phyloP scores from a whole-genome alignment of 371 early-diverging fungal genomes.

The Mucor lusitanicus region DNA sequence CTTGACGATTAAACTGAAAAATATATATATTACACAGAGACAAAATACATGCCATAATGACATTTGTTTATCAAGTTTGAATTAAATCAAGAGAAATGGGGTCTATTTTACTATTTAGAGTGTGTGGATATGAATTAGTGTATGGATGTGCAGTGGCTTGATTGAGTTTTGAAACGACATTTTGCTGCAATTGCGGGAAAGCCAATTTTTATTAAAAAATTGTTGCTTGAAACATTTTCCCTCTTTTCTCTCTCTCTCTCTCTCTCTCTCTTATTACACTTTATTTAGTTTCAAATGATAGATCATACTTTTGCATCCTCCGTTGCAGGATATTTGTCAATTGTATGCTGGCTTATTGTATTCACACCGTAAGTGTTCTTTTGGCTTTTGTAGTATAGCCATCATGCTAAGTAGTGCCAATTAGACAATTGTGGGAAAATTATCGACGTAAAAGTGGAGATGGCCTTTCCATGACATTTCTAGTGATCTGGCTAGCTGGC shows the following conservation, averaged over 20 bases:
- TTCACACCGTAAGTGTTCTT: slow-evolving; percentile 58
- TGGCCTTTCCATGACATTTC: slow-evolving; percentile 68
- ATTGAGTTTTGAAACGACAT: not conserved
- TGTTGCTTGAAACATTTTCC: slow-evolving; percentile 10
- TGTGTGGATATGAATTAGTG: not conserved
- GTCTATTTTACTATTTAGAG: not conserved
- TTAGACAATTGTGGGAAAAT: slow-evolving; percentile 66
- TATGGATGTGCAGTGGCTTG: not conserved
- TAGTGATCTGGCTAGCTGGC: slow-evolving; percentile 84
- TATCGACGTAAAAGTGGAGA: slow-evolving; percentile 61
- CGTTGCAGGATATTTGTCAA: slow-evolving; percentile 47
- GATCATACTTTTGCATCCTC: slow-evolving; percentile 29
- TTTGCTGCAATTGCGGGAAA: not conserved
- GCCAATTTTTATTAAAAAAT: not conserved
- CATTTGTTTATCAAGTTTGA: not conserved
- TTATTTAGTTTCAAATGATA: slow-evolving; percentile 8
- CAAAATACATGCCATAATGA: slow-evolving; percentile 1
- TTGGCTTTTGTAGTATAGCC: not conserved
- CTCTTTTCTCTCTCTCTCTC: slow-evolving; percentile 59
- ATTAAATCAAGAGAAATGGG: not conserved
- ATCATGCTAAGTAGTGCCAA: not conserved
- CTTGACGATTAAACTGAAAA: slow-evolving; percentile 11
- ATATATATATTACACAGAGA: slow-evolving; percentile 1
- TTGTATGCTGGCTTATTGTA: slow-evolving; percentile 63
- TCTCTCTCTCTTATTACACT: slow-evolving; percentile 21